Percentiles rank a stretch among this genome's conserved stretches.
Conservation (phyloP, 768 basidiomycete genomes). For the Naganishia vaughanmartiniae region DNA sequence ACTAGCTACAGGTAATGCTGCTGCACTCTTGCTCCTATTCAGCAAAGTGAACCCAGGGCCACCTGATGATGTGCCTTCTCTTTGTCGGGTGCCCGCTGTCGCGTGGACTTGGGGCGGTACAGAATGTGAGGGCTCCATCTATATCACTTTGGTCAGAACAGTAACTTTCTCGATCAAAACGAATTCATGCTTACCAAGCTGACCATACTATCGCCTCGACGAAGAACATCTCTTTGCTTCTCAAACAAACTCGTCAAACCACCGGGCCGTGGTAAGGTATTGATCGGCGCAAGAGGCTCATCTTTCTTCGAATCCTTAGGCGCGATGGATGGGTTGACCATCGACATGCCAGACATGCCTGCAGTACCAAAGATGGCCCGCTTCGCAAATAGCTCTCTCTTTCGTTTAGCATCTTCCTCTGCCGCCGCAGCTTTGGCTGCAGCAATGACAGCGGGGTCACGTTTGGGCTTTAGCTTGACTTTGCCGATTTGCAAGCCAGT, state of each 20-base stretch:
- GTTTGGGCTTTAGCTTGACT: slow-evolving; percentile 23
- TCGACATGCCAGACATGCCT: slow-evolving; percentile 18
- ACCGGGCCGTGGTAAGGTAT: slow-evolving; percentile 29
- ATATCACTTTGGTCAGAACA: neutral
- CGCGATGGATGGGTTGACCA: neutral
- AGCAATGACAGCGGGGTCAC: slow-evolving; percentile 1
- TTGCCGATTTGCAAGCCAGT: slow-evolving; percentile 12
- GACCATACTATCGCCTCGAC: slow-evolving; percentile 48
- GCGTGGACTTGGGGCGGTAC: slow-evolving; percentile 5
- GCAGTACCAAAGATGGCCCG: slow-evolving; percentile 44
- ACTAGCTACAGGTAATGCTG: slow-evolving; percentile 48
- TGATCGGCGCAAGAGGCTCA: neutral
- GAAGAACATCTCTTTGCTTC: slow-evolving; percentile 28
- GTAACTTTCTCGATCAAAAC: neutral
- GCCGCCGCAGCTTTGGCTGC: slow-evolving; percentile 16
- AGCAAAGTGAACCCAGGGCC: slow-evolving; percentile 12
- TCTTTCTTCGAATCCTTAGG: neutral
- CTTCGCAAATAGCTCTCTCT: slow-evolving; percentile 52
- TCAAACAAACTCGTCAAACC: slow-evolving; percentile 46
- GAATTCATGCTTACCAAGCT: slow-evolving; percentile 41
- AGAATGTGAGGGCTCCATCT: slow-evolving; percentile 14
- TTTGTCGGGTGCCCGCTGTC: slow-evolving; percentile 5
- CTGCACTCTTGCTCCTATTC: slow-evolving; percentile 48
- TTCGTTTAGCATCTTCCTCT: slow-evolving; percentile 43
- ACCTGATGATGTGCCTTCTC: slow-evolving; percentile 11